Base-by-base conservation (phyloP, 352 stramenopile species). In the Aphanomyces cochlioides region DNA sequence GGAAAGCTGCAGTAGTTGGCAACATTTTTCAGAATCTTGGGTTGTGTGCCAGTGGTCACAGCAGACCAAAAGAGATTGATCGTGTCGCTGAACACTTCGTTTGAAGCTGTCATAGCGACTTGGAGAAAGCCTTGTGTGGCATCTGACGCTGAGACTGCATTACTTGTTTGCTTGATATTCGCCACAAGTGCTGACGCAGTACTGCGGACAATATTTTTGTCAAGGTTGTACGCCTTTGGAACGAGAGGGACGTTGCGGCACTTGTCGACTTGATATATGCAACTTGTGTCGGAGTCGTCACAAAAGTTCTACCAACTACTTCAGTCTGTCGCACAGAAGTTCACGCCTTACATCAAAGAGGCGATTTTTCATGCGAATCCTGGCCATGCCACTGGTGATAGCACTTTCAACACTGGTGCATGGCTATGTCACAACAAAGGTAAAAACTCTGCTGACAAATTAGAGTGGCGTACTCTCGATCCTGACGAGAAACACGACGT, bases 201-300 rank as follows among this genome's bases (percentile, higher is more conserved):
- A 5, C 3, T 21, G 12, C 13, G 59, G 13, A 67, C 41, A 6
- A 28, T 13, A 6, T 4, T 17, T 4, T 15, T 13, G 17, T 67
- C 19, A 7, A 67, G 34, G n/a, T 17, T 37, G 39, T 40, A n/a
- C 19, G 5, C 19, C 40, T 54, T 67, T 17, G 38, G 38, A 17
- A n/a, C 13, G 59, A 67, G 59, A n/a, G 59, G 59, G 2, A 67
- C 59, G 13, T 54, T 40, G 59, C 59, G 59, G 41, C 59, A 67
- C 13, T 53, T 38, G 38, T 67, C 59, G 12, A 54, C 59, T 8
- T 40, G 39, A 36, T 67, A 67, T 45, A 19, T 48, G 59, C 59
- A 67, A 5, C 17, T 56, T 5, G 41, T 67, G 41, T 67, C 54
- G 10, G 54, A 4, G 43, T 61, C 59, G 19, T 21, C 17, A 28